Conservation (phyloP, 139 green algal genomes). For the Chlamydomonas sphaeroides region DNA sequence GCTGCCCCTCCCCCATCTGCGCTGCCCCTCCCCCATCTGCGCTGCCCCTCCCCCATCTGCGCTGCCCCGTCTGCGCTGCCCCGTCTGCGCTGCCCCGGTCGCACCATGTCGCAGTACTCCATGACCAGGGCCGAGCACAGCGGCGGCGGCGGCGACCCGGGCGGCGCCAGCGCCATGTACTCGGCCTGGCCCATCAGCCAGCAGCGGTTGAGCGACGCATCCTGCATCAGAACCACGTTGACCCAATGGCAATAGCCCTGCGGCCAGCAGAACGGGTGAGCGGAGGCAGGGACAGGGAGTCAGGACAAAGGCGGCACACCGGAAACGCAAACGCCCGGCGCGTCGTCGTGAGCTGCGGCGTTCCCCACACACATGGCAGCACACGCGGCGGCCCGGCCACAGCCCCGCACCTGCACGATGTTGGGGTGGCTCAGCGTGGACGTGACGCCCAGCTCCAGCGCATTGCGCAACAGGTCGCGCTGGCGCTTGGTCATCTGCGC, state of each 20-base stretch:
- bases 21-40: not conserved
- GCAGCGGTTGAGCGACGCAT: conserved; percentile 32
- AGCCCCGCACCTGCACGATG: conserved; percentile 38
- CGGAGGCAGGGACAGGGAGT: no score
- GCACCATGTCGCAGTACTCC: conserved; percentile 44
- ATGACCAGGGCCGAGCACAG: conserved; percentile 40
- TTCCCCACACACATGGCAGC: no score
- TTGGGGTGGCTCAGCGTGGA: conserved; percentile 45
- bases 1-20: no score
- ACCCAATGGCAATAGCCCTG: conserved; percentile 45
- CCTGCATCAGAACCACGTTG: conserved; percentile 41
- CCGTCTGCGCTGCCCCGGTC: no score
- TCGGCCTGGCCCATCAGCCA: conserved; percentile 44
- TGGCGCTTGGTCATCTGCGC: conserved; percentile 35
- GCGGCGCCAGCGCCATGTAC: conserved; percentile 39
- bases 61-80: not conserved
- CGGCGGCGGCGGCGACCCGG: conserved; percentile 31
- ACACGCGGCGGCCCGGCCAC: no score
- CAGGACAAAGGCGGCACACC: no score
- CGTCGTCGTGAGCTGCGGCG: no score
- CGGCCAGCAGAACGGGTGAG: no score
- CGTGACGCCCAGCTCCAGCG: conserved; percentile 47
- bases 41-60: no score
- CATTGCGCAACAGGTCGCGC: conserved; percentile 48
- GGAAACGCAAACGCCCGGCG: no score